Base-by-base conservation (phyloP, 2,329 filamentous ascomycete genomes). In the Pseudogymnoascus destructans region DNA sequence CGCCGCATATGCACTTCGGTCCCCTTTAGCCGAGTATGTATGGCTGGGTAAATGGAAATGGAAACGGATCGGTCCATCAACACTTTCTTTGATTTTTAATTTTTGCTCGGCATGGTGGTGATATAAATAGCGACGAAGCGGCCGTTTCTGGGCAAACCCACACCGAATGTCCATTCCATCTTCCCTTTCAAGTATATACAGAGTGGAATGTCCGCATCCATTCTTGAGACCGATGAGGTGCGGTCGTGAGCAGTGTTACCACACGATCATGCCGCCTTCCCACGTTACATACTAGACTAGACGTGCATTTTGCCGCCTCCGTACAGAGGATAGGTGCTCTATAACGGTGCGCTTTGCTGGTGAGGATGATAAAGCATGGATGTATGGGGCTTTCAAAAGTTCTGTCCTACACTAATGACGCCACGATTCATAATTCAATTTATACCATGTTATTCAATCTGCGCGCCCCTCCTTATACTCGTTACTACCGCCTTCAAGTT, bases 361-460 rank as follows among this genome's bases (percentile, higher is more conserved):
- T n/a, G 40, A 46, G 40, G 40, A 46, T 46, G 40, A 46, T 46
- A 46, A 46, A 46, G 40, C 40, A 46, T 25, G 19, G 40, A 46
- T 25, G 40, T 25, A n/a, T n/a, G n/a, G n/a, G n/a, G n/a, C n/a
- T n/a, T n/a, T n/a, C n/a, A n/a, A n/a, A n/a, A n/a, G n/a, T n/a
- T n/a, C n/a, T n/a, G n/a, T n/a, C n/a, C n/a, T n/a, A n/a, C n/a
- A n/a, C n/a, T n/a, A n/a, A n/a, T n/a, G n/a, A n/a, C n/a, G n/a
- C n/a, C n/a, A n/a, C n/a, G n/a, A n/a, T n/a, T n/a, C n/a, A n/a
- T n/a, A n/a, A n/a, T n/a, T n/a, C n/a, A n/a, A n/a, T n/a, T n/a
- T n/a, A n/a, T n/a, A n/a, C n/a, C n/a, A n/a, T n/a, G n/a, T n/a
- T n/a, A n/a, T n/a, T n/a, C n/a, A n/a, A n/a, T n/a, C n/a, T n/a